Evolutionary conservation across 371 early-diverging fungal species (phyloP), one percentile per base, ranked within the genome.

Genomic region (Funneliformis caledonium): DNA sequence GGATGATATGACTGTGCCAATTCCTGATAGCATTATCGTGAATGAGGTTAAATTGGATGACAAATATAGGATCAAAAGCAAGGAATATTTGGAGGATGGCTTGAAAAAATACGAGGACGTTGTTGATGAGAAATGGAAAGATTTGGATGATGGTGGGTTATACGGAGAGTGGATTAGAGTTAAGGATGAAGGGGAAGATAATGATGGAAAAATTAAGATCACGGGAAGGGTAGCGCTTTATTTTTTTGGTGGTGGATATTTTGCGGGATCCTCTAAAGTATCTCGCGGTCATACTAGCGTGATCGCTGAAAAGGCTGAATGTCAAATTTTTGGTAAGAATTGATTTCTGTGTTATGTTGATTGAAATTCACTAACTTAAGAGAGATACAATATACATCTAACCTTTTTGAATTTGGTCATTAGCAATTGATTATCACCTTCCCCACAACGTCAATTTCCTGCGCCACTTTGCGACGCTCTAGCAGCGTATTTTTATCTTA

Each of bases 361-460:
- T 37, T 3, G 37, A 9, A 19, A 60, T 60, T 60, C 22, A 19
- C 0, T 11, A 16, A 16, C 12, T 60, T 60, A 60, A 60, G 6
- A 6, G 0, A 19, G 4, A 10, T 60, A 26, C 26, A 26, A 26
- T 26, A 0, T 26, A 26, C 26, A 26, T 26, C 26, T 26, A 26
- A 26, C 26, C 26, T 26, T 26, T 26, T 26, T 19, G 12, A 12
- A 16, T 60, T 60, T 22, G 7, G 22, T 60, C 9, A 60, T 60
- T 72, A 87, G 88, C 84, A 50, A 76, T 88, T 7, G 83, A 82
- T 61, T 88, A 88, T 59, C 88, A 96, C 19, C 84, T 95, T 93
- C 95, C 0, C 97, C 97, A 0, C 93, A 94, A 60, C 83, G 89
- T 76, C 91, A 94, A 19, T 96, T 96, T 82, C 97, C 97, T 5